These are phyloP conservation scores for Carex arenaria DNA, from an alignment of 202 grass and related monocot genomes.

Conservation along the genomic window DNA sequence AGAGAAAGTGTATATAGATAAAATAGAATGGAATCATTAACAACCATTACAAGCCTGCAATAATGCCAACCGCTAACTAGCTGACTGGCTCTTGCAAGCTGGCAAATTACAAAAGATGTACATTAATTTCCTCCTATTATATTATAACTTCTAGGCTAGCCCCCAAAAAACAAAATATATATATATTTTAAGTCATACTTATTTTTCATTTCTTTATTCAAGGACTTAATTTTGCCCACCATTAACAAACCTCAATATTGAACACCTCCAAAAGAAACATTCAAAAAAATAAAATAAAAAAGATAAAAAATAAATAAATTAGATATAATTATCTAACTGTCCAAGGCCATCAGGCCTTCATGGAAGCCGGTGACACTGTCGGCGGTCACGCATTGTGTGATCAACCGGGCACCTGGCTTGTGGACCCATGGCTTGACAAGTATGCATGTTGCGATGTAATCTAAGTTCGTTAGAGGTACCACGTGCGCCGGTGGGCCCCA, in stretches of 20 bases:
- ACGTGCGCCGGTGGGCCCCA: slow-evolving; percentile 86
- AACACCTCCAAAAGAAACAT: slow-evolving; percentile 3
- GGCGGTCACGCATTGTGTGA: slow-evolving; percentile 81
- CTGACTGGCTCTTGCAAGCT: slow-evolving; percentile 14
- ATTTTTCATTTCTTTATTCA: slow-evolving; percentile 9
- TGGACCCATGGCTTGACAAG: slow-evolving; percentile 69
- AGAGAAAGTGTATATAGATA: not conserved
- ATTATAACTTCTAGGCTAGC: not conserved
- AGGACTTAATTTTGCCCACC: not conserved
- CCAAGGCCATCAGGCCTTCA: slow-evolving; percentile 55
- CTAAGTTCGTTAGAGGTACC: slow-evolving; percentile 75
- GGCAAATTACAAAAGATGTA: slow-evolving; percentile 23
- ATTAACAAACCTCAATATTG: slow-evolving; percentile 5
- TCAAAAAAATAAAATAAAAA: slow-evolving; percentile 8
- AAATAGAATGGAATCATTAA: slow-evolving; percentile 27
- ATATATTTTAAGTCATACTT: not conserved
- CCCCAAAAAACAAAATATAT: not conserved
- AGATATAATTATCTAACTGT: slow-evolving; percentile 16
- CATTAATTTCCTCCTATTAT: slow-evolving; percentile 1
- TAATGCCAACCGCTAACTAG: slow-evolving; percentile 22
- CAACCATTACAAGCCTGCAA: slow-evolving; percentile 7
- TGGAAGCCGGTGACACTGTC: slow-evolving; percentile 61
- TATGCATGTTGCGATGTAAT: slow-evolving; percentile 96
- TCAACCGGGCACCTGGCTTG: slow-evolving; percentile 70
- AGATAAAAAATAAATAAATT: not conserved